Evolutionary conservation across 2,329 filamentous ascomycete species (phyloP), one percentile per base, ranked within the genome.

Genomic region (Coniosporium tulheliwenetii): DNA sequence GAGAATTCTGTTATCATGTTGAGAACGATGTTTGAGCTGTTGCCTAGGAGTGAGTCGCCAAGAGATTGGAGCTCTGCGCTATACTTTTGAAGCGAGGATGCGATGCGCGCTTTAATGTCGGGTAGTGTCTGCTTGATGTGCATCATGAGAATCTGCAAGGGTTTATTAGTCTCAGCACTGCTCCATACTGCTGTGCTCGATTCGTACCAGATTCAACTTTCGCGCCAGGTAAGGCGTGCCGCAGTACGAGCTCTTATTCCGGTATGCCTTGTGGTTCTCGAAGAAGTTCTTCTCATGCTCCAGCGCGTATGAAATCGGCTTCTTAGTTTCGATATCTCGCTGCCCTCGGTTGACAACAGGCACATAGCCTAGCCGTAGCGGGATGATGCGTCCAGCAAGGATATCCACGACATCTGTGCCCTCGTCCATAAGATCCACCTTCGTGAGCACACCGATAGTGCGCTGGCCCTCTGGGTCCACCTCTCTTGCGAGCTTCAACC

Each of bases 1-100:
- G 85, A 87, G 60, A 98, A 98, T 63, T 98, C 91, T 34, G 89
- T 96, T 56, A 98, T 98, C 65, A 98, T 93, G 65, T 95, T 95
- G 47, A 98, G 76, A 42, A 98, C 80, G 48, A 98, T 93, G 60
- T 96, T 98, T 43, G 84, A 81, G 59, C 81, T 91, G 70, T 96
- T 95, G 35, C 91, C 91, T 19, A 98, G 79, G 70, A 96, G 82
- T 10, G 87, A 95, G 47, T 93, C 89, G 15, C 93, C 91, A 10
- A 98, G 72, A 46, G 79, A 77, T 42, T 76, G 69, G 15, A 98
- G 73, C 62, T 98, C 91, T 35, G 77, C 64, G 3, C 75, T 70
- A 63, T 98, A 98, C 60, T 98, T 98, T 58, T 87, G 81, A 44
- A 98, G 70, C 10, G 89, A 95, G 50, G 84, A 82, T n/a, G 83